Evolutionary conservation across 441 rosid species (phyloP).

Genomic region (Brassica balearica): DNA sequence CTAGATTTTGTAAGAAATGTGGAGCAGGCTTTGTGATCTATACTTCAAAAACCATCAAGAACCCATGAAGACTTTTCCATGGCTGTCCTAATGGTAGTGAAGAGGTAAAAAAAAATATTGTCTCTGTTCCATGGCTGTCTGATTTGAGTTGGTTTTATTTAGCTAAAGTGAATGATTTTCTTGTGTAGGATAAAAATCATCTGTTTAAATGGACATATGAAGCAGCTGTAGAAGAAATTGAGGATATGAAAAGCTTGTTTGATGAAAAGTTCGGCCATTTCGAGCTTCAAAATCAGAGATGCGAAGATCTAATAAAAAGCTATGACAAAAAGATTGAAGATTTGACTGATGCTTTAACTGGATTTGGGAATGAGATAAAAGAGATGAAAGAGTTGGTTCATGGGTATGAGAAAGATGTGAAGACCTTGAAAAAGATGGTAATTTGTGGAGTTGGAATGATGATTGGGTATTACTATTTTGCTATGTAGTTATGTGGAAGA

Average conservation of each 20-base stretch:
- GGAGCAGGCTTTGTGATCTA: background rate
- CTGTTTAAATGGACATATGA: background rate
- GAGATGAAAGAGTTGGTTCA: background rate
- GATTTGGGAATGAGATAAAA: background rate
- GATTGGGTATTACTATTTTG: background rate
- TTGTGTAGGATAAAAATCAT: background rate
- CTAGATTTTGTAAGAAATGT: background rate
- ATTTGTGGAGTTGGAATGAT: background rate
- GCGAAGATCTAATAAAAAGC: background rate
- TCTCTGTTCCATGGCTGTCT: background rate
- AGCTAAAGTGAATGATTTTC: background rate
- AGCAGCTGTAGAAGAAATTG: background rate
- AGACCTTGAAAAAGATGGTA: background rate
- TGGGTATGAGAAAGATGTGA: background rate
- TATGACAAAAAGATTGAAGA: background rate
- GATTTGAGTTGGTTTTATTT: background rate
- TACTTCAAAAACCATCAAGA: background rate
- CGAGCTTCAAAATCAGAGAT: background rate
- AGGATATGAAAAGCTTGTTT: background rate
- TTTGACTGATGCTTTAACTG: background rate
- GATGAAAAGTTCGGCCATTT: background rate
- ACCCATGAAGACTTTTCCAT: background rate
- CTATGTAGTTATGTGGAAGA: background rate
- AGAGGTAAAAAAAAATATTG: background rate
- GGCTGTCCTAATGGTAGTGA: background rate